Conservation (phyloP, 768 basidiomycete genomes). For the Mrakia hoshinonis region DNA sequence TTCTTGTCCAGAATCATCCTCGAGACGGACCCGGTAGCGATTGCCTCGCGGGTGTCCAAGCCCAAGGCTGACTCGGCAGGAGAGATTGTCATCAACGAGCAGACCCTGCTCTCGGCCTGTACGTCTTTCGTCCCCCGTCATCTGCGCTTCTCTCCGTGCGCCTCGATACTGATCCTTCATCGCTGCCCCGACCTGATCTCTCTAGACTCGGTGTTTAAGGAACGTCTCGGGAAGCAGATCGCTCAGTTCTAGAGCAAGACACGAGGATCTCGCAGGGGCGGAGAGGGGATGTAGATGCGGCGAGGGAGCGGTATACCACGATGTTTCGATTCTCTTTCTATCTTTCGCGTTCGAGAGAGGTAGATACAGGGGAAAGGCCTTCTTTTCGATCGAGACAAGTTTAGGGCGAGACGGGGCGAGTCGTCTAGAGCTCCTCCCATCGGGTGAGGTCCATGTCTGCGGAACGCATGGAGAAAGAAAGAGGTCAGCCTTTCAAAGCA, state of each 20-base stretch:
- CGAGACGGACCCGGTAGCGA: conserved; percentile 91
- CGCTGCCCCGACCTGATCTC: not conserved
- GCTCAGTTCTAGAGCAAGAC: conserved; percentile 35
- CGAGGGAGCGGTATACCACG: too few species aligned
- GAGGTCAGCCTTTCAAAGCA: not conserved
- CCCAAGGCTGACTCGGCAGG: conserved; percentile 78
- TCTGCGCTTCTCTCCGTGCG: not conserved
- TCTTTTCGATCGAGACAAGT: too few species aligned
- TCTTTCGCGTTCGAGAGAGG: too few species aligned
- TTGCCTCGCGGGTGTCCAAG: conserved; percentile 84
- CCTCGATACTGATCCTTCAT: not conserved
- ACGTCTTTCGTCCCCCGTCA: conserved; percentile 41
- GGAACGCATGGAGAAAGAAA: not conserved
- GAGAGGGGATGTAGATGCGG: too few species aligned
- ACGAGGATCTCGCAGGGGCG: too few species aligned
- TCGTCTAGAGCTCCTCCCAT: conserved; percentile 39
- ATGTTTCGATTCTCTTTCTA: too few species aligned
- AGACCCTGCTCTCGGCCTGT: conserved; percentile 87
- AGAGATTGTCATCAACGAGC: conserved; percentile 97
- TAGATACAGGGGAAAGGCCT: too few species aligned
- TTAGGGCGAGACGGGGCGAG: not conserved
- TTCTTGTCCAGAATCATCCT: conserved; percentile 69
- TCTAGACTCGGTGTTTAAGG: conserved; percentile 39
- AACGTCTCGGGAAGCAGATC: conserved; percentile 38
- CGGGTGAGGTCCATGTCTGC: conserved; percentile 40